phyloP scores from a whole-genome alignment of 331 rosid species.

The Malus hybrid region DNA sequence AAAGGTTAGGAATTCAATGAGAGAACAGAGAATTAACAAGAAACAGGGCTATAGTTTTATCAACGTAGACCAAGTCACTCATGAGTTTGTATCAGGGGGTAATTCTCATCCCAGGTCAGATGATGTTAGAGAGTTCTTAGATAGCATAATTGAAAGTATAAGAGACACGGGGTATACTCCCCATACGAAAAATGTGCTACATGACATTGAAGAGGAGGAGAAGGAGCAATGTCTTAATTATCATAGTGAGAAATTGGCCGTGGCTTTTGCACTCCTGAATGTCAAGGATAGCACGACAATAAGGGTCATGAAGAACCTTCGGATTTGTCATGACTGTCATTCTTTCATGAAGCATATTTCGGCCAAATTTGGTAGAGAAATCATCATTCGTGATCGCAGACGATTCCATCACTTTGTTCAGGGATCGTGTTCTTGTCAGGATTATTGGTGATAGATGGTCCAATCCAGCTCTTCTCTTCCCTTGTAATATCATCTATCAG shows the following conservation, averaged over 20 bases:
- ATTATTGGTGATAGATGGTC: slow-evolving; percentile 49
- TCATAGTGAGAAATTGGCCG: slow-evolving; percentile 73
- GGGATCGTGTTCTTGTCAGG: slow-evolving; percentile 59
- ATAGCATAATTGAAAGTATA: slow-evolving; percentile 25
- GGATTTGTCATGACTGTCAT: slow-evolving; percentile 67
- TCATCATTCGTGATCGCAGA: slow-evolving; percentile 43
- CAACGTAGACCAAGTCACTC: slow-evolving; percentile 39
- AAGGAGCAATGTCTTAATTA: slow-evolving; percentile 53
- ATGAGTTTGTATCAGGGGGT: slow-evolving; percentile 62
- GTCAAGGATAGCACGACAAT: slow-evolving; percentile 39
- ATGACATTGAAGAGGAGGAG: slow-evolving; percentile 68
- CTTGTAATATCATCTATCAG: background rate
- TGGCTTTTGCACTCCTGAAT: slow-evolving; percentile 56
- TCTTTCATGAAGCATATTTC: slow-evolving; percentile 68
- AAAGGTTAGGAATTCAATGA: slow-evolving; percentile 46
- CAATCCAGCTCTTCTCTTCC: too few relatives aligned
- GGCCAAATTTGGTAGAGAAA: slow-evolving; percentile 28
- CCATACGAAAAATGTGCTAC: slow-evolving; percentile 36
- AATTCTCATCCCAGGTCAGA: slow-evolving; percentile 44
- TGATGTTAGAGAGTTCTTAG: slow-evolving; percentile 34
- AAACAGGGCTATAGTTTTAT: slow-evolving; percentile 49
- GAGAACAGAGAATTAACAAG: slow-evolving; percentile 41
- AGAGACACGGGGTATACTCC: slow-evolving; percentile 47
- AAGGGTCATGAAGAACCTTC: slow-evolving; percentile 58
- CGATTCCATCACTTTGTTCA: slow-evolving; percentile 54